Conservation (phyloP, 148 eudicot genomes). For the Camellia sinensis region DNA sequence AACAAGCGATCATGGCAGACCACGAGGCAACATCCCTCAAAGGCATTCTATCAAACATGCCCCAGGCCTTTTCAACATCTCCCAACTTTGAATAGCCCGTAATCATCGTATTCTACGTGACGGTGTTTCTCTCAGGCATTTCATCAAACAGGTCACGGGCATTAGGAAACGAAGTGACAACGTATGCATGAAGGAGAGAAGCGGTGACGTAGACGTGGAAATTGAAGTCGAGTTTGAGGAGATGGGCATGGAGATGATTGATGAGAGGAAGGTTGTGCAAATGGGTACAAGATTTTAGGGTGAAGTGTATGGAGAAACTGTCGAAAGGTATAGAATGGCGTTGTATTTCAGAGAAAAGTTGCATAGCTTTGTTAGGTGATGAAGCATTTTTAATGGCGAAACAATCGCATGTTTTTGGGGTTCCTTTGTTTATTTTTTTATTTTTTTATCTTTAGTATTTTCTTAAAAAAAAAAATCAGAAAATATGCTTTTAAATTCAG, state of each 20-base stretch:
- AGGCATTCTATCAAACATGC: slow-evolving; percentile 38
- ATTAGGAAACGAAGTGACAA: slow-evolving; percentile 16
- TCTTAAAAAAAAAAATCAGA: no score
- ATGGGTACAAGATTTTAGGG: slow-evolving; percentile 32
- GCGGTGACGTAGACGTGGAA: slow-evolving; percentile 39
- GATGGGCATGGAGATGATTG: slow-evolving; percentile 44
- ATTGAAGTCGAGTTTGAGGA: slow-evolving; percentile 32
- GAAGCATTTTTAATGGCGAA: slow-evolving; percentile 34
- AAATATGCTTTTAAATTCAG: no score
- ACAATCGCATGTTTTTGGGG: no score
- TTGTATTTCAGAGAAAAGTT: no score
- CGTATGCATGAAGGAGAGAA: slow-evolving; percentile 24
- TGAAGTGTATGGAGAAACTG: no score
- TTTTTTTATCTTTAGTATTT: no score
- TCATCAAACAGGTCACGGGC: slow-evolving; percentile 40
- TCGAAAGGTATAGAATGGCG: no score
- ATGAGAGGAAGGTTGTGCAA: slow-evolving; percentile 19
- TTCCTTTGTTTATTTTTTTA: no score
- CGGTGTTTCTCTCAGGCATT: slow-evolving; percentile 38
- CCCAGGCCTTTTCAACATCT: slow-evolving; percentile 21
- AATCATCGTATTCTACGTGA: slow-evolving; percentile 51
- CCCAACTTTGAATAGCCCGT: slow-evolving; percentile 27
- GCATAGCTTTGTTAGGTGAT: slow-evolving; percentile 34
- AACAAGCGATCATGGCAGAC: slow-evolving; percentile 39
- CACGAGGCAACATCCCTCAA: slow-evolving; percentile 32